Evolutionary conservation across 2,329 filamentous ascomycete genomes (phyloP), one percentile per base, ranked within the genome.

Genomic region (Ilyonectria mors-panacis): DNA sequence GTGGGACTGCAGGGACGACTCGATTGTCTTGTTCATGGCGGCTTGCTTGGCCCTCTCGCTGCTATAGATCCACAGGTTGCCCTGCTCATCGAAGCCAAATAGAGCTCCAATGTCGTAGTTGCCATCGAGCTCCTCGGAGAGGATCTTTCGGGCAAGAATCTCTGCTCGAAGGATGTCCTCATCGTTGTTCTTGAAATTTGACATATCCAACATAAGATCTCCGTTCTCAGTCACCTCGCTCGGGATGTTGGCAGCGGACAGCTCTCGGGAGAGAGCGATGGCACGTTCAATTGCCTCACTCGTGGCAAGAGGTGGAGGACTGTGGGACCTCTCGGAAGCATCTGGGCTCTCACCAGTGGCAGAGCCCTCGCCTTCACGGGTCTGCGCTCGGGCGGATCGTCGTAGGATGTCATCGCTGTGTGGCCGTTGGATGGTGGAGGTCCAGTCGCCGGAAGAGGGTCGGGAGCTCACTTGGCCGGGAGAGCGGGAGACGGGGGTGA

Each of bases 61-160:
- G 82, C 94, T 96, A 83, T 99, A 99, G 72, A 99, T 98, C 95
- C 96, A 98, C n/a, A 99, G 86, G 76, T 99, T 99, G 7, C 96
- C 96, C 66, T 96, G 91, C 77, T 97, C 94, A 77, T 99, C 96
- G 50, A 96, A 95, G 13, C 95, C 96, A 74, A 99, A 97, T 33
- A 99, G 86, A 2, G 95, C 92, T 6, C 96, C 96, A 74, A 99
- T 97, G 78, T 99, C 96, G 79, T 98, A 98, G 77, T 95, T 94
- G 23, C 95, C 96, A 75, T 97, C 93, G 15, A 98, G 83, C 81
- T 98, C 95, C 78, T 99, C 94, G 0, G 94, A 92, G 13, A 99
- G 87, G 57, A 99, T 94, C 79, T 95, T 96, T 23, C 96, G 90
- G 6, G 96, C 96, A 68, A 98, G 88, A n/a, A 97, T 90, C 80